Percentiles rank a stretch among this genome's conserved stretches.
Conservation (phyloP, 83 land plant genomes). For the Larix sibirica region DNA sequence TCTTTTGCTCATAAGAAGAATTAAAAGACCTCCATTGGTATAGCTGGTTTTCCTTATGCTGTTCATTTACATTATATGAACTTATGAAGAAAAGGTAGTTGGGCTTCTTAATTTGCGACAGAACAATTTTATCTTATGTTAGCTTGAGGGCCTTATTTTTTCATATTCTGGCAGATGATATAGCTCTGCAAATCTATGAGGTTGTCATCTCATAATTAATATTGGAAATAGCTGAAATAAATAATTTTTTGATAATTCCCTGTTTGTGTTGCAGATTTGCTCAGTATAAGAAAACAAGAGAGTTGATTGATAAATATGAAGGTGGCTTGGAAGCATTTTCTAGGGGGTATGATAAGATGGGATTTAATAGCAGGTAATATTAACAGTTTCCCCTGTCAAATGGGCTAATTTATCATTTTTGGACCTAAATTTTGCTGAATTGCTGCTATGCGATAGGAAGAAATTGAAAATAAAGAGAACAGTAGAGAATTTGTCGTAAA, state of each 20-base stretch:
- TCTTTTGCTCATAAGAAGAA: no score
- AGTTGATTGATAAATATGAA: slow-evolving; percentile 79
- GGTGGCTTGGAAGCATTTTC: slow-evolving; percentile 91
- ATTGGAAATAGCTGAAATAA: not conserved
- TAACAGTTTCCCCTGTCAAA: not conserved
- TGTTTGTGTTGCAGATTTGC: slow-evolving; percentile 44
- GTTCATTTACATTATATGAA: not conserved
- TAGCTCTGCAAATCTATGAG: not conserved
- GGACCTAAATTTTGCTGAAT: not conserved
- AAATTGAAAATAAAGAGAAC: not conserved
- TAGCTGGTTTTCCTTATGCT: not conserved
- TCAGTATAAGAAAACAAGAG: slow-evolving; percentile 65
- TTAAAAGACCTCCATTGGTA: no score
- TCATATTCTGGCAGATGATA: not conserved
- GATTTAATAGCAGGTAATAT: slow-evolving; percentile 76
- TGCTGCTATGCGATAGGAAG: not conserved
- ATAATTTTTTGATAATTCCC: not conserved
- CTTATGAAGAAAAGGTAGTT: not conserved
- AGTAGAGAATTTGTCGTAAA: not conserved
- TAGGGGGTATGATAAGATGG: slow-evolving; percentile 91
- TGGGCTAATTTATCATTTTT: not conserved
- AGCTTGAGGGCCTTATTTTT: not conserved
- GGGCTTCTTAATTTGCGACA: not conserved
- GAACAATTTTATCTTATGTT: slow-evolving; percentile 12
- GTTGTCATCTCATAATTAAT: not conserved